Percentiles rank a stretch among this genome's conserved stretches.
Conservation (phyloP, 208 protist species). For the Wallacemonas rigidus region DNA sequence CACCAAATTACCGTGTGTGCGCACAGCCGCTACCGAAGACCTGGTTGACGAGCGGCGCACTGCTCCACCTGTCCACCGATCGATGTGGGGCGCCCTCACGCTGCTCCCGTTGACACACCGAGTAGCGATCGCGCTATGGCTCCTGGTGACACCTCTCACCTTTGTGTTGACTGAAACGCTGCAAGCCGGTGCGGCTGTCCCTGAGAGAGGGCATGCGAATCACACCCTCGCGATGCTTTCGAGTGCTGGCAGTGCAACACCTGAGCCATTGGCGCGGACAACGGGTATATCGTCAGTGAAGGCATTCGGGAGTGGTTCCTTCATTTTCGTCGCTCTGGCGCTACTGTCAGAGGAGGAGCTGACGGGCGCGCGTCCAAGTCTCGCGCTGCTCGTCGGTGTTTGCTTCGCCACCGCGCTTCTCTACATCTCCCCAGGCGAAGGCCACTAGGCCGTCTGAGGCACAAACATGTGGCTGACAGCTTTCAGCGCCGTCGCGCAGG, state of each 20-base stretch:
- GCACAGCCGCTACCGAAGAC: neutral
- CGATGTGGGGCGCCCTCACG: neutral
- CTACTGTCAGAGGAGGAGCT: constrained; percentile 59
- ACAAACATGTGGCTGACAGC: neutral
- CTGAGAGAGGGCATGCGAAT: neutral
- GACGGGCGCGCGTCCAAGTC: constrained; percentile 25
- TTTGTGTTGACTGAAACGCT: constrained; percentile 23
- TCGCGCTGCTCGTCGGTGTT: constrained; percentile 45
- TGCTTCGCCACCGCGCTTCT: constrained; percentile 34
- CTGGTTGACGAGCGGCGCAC: neutral
- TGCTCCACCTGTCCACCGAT: neutral
- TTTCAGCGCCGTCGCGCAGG: no score
- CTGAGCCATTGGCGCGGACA: neutral
- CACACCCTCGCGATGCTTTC: neutral
- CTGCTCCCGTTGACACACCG: neutral
- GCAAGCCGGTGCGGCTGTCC: neutral
- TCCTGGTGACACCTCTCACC: constrained; percentile 44
- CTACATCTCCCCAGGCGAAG: constrained; percentile 9
- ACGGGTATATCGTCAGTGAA: constrained; percentile 30
- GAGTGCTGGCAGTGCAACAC: neutral
- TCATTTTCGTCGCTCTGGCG: constrained; percentile 59
- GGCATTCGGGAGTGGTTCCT: constrained; percentile 68
- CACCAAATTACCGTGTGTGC: neutral
- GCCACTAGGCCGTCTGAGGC: neutral
- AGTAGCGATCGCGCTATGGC: constrained; percentile 38